Percentiles rank a stretch among this genome's conserved stretches.
phyloP scores from a whole-genome alignment of 2,329 filamentous ascomycete species.

The Beauveria varroae region DNA sequence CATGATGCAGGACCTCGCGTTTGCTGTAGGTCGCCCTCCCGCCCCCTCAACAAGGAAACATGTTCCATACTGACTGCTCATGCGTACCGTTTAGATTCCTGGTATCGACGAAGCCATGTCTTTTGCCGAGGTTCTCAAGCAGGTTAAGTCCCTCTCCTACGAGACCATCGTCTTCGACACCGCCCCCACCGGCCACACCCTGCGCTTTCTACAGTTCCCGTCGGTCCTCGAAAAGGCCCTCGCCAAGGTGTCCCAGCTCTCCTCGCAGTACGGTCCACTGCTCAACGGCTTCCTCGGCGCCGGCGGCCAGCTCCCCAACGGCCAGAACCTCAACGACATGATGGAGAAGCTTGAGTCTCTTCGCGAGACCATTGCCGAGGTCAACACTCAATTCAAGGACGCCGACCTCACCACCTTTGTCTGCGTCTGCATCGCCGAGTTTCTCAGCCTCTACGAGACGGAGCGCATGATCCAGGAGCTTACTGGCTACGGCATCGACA shows the following conservation, averaged over 20 bases:
- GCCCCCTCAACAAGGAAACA: background rate
- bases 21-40: slow-evolving; percentile 56
- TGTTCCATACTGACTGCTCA: background rate
- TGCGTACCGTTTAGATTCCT: slow-evolving; percentile 58
- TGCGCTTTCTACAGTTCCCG: slow-evolving; percentile 97
- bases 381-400: slow-evolving; percentile 98
- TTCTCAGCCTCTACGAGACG: slow-evolving; percentile 93
- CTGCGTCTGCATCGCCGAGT: slow-evolving; percentile 97
- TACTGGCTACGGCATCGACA: slow-evolving; percentile 87
- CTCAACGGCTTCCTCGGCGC: slow-evolving; percentile 86
- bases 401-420: slow-evolving; percentile 93
- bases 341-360: slow-evolving; percentile 91
- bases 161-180: slow-evolving; percentile 99
- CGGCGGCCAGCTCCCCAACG: slow-evolving; percentile 69
- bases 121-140: slow-evolving; percentile 97
- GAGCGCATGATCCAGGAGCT: slow-evolving; percentile 99
- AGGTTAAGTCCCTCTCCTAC: slow-evolving; percentile 98
- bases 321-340: slow-evolving; percentile 87
- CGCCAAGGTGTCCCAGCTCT: slow-evolving; percentile 93
- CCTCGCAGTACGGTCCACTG: slow-evolving; percentile 89
- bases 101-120: slow-evolving; percentile 99
- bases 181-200: slow-evolving; percentile 92
- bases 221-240: slow-evolving; percentile 97
- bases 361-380: slow-evolving; percentile 86
- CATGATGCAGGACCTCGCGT: slow-evolving; percentile 98